phyloP scores from a whole-genome alignment of 2,329 filamentous ascomycete genomes.

The Raffaelea arxii region DNA sequence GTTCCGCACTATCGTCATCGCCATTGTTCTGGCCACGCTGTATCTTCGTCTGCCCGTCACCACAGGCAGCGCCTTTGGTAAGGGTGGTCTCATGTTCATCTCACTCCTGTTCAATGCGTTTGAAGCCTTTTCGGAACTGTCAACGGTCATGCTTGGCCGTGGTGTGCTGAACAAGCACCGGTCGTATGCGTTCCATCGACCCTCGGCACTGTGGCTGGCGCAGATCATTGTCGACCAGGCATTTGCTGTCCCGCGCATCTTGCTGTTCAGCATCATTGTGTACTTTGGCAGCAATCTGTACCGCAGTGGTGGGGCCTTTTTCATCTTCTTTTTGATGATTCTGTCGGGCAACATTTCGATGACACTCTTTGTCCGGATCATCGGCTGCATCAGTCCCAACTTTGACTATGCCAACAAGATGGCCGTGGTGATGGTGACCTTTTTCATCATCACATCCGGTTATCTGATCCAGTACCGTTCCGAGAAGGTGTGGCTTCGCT shows the following conservation, averaged over 20 bases:
- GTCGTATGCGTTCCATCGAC: slow-evolving; percentile 73
- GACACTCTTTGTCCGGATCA: slow-evolving; percentile 68
- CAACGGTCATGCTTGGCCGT: slow-evolving; percentile 57
- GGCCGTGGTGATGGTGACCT: slow-evolving; percentile 66
- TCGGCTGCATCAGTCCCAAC: slow-evolving; percentile 66
- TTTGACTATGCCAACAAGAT: slow-evolving; percentile 83
- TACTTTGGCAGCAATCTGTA: slow-evolving; percentile 69
- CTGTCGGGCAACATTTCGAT: slow-evolving; percentile 60
- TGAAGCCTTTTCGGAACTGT: slow-evolving; percentile 71
- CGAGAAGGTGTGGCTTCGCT: slow-evolving; percentile 66
- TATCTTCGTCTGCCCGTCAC: slow-evolving; percentile 61
- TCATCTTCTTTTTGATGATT: slow-evolving; percentile 65
- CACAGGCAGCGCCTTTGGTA: slow-evolving; percentile 65
- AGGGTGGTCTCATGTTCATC: slow-evolving; percentile 74
- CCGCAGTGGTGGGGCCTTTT: slow-evolving; percentile 65
- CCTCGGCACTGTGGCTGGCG: slow-evolving; percentile 72
- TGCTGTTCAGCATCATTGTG: slow-evolving; percentile 64
- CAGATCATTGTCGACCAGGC: slow-evolving; percentile 72
- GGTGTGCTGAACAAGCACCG: slow-evolving; percentile 76
- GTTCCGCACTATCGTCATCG: slow-evolving; percentile 58
- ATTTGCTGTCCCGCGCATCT: slow-evolving; percentile 60
- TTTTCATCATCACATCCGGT: slow-evolving; percentile 73
- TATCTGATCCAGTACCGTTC: slow-evolving; percentile 74
- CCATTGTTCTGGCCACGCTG: slow-evolving; percentile 69
- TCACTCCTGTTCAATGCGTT: slow-evolving; percentile 80